Evolutionary conservation across 2,329 filamentous ascomycete species (phyloP).

Genomic region (Rhynchosporium agropyri): DNA sequence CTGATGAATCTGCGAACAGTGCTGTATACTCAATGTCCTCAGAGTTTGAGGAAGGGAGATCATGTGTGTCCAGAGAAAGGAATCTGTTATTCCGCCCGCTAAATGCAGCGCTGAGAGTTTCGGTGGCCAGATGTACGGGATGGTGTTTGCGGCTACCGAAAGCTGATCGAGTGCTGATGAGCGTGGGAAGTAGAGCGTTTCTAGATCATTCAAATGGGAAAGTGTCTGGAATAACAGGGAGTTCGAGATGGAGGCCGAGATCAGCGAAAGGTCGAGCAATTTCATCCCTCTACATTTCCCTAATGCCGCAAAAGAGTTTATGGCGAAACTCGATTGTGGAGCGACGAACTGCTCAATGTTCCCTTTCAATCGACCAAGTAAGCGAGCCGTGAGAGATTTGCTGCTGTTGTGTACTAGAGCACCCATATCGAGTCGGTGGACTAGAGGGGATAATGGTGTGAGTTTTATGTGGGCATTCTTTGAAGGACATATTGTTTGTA

Average conservation of each 20-base stretch:
- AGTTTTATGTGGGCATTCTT: conserved; percentile 43
- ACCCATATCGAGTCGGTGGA: conserved; percentile 42
- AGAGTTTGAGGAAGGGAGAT: conserved; percentile 31
- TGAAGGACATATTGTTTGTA: conserved; percentile 42
- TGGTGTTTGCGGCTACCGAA: conserved; percentile 11
- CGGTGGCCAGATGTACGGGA: conserved; percentile 40
- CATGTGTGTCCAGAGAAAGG: conserved; percentile 37
- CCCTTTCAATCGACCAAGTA: conserved; percentile 41
- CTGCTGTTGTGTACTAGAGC: conserved; percentile 41
- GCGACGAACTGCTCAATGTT: conserved; percentile 42
- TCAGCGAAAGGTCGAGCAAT: conserved; percentile 41
- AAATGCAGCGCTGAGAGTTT: conserved; percentile 40
- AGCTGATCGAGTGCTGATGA: conserved; percentile 33
- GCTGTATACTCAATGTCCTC: conserved; percentile 40
- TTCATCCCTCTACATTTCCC: conserved; percentile 41
- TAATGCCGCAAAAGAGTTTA: conserved; percentile 43
- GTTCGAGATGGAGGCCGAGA: conserved; percentile 41
- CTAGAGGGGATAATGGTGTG: conserved; percentile 38
- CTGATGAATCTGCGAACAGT: conserved; percentile 38
- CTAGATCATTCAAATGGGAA: conserved; percentile 36
- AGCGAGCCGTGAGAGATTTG: conserved; percentile 39
- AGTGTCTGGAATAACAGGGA: conserved; percentile 41
- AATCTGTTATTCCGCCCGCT: conserved; percentile 40
- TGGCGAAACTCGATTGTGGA: conserved; percentile 42
- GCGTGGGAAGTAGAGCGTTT: conserved; percentile 42